Evolutionary conservation across 495 filamentous ascomycete species (phyloP).

Genomic region (Halenospora varia): DNA sequence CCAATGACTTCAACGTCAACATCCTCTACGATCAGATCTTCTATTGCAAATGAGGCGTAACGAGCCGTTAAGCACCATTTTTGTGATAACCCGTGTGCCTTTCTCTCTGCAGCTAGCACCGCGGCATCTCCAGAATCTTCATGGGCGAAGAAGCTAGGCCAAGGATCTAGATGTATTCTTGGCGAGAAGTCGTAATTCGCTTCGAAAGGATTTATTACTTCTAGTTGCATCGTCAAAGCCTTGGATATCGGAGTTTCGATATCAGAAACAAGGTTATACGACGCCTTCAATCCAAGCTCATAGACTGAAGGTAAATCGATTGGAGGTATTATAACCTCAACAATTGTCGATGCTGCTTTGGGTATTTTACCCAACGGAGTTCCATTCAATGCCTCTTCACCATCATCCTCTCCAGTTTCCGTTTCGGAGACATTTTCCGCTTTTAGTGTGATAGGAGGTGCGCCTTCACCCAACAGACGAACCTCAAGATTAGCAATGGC

Average conservation of each 20-base stretch:
- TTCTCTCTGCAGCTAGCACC: conserved; percentile 35
- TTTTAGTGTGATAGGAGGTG: conserved; percentile 34
- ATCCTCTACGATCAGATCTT: conserved; percentile 63
- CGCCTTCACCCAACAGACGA: conserved; percentile 58
- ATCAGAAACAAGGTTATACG: conserved; percentile 78
- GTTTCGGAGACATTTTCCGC: conserved; percentile 31
- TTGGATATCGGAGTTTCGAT: conserved; percentile 80
- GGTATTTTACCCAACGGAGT: conserved; percentile 46
- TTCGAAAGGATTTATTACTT: conserved; percentile 79
- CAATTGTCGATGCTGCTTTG: conserved; percentile 32
- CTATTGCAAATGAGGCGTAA: conserved; percentile 69
- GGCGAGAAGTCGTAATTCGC: conserved; percentile 82
- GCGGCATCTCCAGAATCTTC: conserved; percentile 33
- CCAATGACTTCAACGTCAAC: conserved; percentile 53
- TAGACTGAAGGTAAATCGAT: conserved; percentile 53
- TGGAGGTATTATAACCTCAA: conserved; percentile 47
- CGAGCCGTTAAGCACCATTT: conserved; percentile 71
- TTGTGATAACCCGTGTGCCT: conserved; percentile 62
- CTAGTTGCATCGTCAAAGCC: conserved; percentile 57
- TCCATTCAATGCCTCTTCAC: conserved; percentile 28
- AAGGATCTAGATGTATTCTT: conserved; percentile 66
- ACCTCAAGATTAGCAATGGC: conserved; percentile 67
- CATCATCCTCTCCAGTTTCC: conserved; percentile 30
- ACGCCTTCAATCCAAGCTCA: conserved; percentile 64
- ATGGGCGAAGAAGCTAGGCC: conserved; percentile 82